A percentile compares a stretch with the other conserved stretches of the same genome.
Conservation (phyloP, 2,329 filamentous ascomycete genomes). For the Sporothrix brunneoviolacea region DNA sequence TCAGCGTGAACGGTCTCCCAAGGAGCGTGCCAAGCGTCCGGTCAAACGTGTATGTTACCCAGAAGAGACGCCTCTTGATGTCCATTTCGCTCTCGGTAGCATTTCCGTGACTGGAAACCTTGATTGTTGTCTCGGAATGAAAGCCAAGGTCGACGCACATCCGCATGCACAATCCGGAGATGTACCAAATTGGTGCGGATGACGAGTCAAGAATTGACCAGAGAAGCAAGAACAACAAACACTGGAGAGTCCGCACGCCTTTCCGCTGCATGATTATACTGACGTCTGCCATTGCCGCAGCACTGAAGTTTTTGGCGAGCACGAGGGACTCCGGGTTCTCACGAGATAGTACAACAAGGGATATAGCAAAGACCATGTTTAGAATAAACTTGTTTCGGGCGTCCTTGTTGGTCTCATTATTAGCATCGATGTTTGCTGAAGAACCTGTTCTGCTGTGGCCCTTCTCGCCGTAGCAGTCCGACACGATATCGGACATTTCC, state of each 20-base stretch:
- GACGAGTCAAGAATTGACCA: conserved; percentile 19
- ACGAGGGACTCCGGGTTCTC: conserved; percentile 18
- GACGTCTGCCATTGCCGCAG: conserved; percentile 19
- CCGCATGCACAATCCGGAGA: conserved; percentile 21
- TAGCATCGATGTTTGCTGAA: no score
- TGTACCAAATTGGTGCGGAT: conserved; percentile 21
- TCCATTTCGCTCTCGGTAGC: conserved; percentile 9
- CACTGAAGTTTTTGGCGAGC: conserved; percentile 17
- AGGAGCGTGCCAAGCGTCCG: conserved; percentile 21
- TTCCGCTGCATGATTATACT: conserved; percentile 19
- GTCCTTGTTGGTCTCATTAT: conserved; percentile 2
- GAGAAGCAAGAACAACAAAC: conserved; percentile 19
- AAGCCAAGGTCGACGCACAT: conserved; percentile 22
- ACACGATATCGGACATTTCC: conserved; percentile 13
- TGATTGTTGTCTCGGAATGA: conserved; percentile 19
- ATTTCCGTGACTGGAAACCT: background rate
- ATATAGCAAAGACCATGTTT: conserved; percentile 20
- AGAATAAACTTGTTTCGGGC: conserved; percentile 19
- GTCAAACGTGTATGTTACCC: conserved; percentile 23
- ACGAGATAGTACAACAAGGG: conserved; percentile 16
- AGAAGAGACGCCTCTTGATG: conserved; percentile 21
- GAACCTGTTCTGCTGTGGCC: background rate
- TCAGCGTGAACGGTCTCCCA: conserved; percentile 21
- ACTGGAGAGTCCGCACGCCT: conserved; percentile 19
- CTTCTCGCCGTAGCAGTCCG: conserved; percentile 2